Conservation (phyloP, 2,329 filamentous ascomycete species). For the Alternaria incomplexa region DNA sequence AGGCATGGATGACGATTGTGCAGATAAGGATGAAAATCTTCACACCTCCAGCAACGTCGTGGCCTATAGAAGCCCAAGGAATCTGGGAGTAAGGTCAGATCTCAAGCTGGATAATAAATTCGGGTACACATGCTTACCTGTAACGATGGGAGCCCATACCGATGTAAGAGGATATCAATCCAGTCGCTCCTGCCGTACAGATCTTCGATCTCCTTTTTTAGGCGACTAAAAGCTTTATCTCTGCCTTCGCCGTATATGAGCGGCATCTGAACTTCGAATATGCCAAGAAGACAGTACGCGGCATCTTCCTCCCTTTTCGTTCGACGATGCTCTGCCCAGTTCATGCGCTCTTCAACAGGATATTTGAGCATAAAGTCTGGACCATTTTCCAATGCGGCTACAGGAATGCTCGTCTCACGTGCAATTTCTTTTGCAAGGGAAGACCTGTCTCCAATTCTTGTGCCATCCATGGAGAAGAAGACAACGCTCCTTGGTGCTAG, state of each 20-base stretch:
- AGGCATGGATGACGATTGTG: too few relatives aligned
- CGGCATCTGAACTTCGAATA: conserved; percentile 29
- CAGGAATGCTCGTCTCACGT: background rate
- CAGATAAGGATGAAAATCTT: too few relatives aligned
- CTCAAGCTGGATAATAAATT: too few relatives aligned
- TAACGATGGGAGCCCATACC: background rate
- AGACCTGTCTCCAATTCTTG: background rate
- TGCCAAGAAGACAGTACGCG: conserved; percentile 37
- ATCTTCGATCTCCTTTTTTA: background rate
- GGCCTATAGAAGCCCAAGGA: too few relatives aligned
- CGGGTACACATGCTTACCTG: background rate
- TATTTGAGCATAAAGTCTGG: background rate
- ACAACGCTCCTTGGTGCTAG: background rate
- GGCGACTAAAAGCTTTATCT: background rate
- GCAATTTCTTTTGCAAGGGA: background rate
- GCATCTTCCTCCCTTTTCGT: conserved; percentile 31
- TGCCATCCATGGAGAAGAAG: background rate
- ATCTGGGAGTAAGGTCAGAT: too few relatives aligned
- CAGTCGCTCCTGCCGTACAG: background rate
- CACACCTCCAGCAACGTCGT: too few relatives aligned
- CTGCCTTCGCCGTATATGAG: conserved; percentile 12
- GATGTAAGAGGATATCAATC: background rate
- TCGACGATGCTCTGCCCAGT: conserved; percentile 9
- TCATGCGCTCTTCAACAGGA: conserved; percentile 10
- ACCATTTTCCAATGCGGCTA: background rate